Evolutionary conservation across 805 yeast species (phyloP), one percentile per base, ranked within the genome.

Genomic region (Starmera caribaea): DNA sequence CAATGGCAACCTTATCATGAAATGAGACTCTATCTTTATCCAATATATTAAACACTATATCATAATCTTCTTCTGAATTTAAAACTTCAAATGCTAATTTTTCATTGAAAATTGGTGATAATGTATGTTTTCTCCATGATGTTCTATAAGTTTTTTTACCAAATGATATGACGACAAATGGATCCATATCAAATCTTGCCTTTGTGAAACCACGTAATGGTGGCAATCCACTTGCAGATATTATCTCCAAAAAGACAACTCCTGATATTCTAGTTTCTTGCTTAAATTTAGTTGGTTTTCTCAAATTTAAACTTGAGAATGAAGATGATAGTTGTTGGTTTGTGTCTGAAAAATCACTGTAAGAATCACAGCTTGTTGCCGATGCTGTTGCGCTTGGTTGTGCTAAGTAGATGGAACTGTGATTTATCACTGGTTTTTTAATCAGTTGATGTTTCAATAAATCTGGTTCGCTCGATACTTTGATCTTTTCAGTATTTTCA

Each of bases 101-200:
- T 57, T 89, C 95, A 50, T 87, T 79, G 61, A 79, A 90, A 1
- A 79, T 69, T 0, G 98, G 98, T 40, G 80, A 79, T 38, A 86
- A 59, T 1, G 86, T 81, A 57, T 90, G 97, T 16, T 84, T 73
- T 47, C 79, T 73, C 79, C 88, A 81, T 10, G 88, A 79, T 0
- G 97, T 88, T 48, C 94, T 74, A 58, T 76, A 90, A 0, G 90
- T 87, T 47, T 81, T 81, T 50, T 83, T 80, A 9, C 96, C 96
- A 58, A 90, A 87, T 0, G 96, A 79, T 1, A 87, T 80, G 15
- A 90, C 87, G 3, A 90, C 90, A 62, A 90, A 92, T 2, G 97
- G 97, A 55, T 92, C 98, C 94, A 92, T 86, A 58, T 88, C 96
- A 54, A 83, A 90, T 1, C 89, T 80, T 16, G 86, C 75, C 9